A percentile compares a stretch with the other conserved stretches of the same genome.
These are phyloP conservation scores for Trichoderma oligosporum DNA, from an alignment of 2,329 filamentous ascomycete species.

Conservation along the genomic window DNA sequence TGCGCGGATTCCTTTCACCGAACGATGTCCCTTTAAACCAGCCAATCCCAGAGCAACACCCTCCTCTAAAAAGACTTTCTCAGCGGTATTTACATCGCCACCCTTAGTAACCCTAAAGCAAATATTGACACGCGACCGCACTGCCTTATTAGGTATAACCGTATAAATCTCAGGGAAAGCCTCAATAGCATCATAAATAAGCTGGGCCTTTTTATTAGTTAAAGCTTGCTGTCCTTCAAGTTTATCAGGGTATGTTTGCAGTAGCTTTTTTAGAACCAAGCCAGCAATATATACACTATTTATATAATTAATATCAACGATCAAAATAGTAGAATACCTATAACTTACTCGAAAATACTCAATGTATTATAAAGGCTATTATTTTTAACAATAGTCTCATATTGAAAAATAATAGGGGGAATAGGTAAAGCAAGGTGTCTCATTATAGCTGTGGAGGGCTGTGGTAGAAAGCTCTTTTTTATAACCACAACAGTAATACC, in stretches of 20 bases:
- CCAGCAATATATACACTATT: conserved; percentile 78
- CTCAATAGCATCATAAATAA: conserved; percentile 77
- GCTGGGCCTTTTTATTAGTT: conserved; percentile 67
- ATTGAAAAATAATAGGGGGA: conserved; percentile 75
- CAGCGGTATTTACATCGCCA: conserved; percentile 61
- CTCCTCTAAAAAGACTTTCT: conserved; percentile 75
- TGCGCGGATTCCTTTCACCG: conserved; percentile 73
- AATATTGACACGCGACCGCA: conserved; percentile 87
- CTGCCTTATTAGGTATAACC: conserved; percentile 70
- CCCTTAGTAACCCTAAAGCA: conserved; percentile 72
- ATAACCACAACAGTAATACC: conserved; percentile 85
- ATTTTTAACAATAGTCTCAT: conserved; percentile 83
- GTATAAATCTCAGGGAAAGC: conserved; percentile 66
- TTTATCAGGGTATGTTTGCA: conserved; percentile 62
- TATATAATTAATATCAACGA: conserved; percentile 13
- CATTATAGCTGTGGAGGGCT: conserved; percentile 61
- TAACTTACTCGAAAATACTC: conserved; percentile 75
- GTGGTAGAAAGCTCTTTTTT: conserved; percentile 71
- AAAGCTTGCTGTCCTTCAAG: conserved; percentile 74
- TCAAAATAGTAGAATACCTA: neutral
- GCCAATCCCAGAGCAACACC: conserved; percentile 61
- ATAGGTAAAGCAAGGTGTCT: conserved; percentile 72
- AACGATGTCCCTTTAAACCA: conserved; percentile 84
- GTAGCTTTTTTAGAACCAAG: conserved; percentile 76
- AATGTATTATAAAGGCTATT: conserved; percentile 95